Evolutionary conservation across 1,284 basidiomycete genomes (phyloP).

Genomic region (Abortiporus biennis): DNA sequence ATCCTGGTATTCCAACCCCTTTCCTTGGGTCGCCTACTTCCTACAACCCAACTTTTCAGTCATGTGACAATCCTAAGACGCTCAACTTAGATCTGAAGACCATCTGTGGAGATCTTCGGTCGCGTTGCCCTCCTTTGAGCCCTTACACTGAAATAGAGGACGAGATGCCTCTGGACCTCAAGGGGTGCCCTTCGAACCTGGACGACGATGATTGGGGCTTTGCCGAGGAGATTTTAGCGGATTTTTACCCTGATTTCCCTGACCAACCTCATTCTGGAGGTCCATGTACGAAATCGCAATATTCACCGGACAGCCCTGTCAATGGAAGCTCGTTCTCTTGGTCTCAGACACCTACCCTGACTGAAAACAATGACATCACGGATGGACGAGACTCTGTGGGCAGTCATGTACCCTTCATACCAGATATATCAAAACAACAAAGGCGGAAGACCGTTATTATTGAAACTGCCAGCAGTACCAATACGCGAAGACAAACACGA

Average conservation of each 20-base stretch:
- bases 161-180: too few species aligned
- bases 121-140: conserved; percentile 20
- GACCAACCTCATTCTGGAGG: not conserved
- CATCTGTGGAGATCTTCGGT: conserved; percentile 43
- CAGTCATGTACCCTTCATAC: not conserved
- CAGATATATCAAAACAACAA: conserved; percentile 12
- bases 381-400: not conserved
- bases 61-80: conserved; percentile 14
- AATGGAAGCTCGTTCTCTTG: conserved; percentile 9
- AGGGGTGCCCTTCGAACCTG: too few species aligned
- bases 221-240: conserved; percentile 15
- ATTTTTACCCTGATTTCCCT: not conserved
- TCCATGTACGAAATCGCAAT: not conserved
- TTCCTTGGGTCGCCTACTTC: conserved; percentile 50
- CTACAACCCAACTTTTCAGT: conserved; percentile 37
- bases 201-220: conserved; percentile 43
- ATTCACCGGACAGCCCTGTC: conserved; percentile 17
- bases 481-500: conserved; percentile 7
- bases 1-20: conserved; percentile 58
- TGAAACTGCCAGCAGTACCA: conserved; percentile 15
- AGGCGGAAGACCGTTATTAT: conserved; percentile 27
- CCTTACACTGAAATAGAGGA: conserved; percentile 13
- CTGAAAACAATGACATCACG: conserved; percentile 9
- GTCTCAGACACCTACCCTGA: conserved; percentile 11
- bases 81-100: conserved; percentile 39